Conservation (phyloP, 345 rosid genomes). For the Eucalyptus camaldulensis region DNA sequence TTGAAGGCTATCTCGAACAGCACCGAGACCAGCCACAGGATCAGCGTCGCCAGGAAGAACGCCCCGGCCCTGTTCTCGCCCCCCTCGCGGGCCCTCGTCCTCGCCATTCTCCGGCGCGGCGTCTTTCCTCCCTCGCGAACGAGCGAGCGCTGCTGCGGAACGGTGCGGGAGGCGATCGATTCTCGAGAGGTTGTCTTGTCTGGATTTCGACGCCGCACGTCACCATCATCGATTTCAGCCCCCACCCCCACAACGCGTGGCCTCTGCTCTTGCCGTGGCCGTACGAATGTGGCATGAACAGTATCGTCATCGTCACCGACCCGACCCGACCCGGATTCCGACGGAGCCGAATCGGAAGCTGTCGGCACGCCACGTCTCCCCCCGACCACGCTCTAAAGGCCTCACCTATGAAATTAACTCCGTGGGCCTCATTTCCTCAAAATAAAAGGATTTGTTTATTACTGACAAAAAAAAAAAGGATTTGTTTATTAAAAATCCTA, state of each 20-base stretch:
- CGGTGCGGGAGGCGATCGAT: not conserved
- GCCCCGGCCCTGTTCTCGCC: conserved; percentile 25
- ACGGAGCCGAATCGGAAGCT: not conserved
- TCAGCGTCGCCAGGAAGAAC: conserved; percentile 76
- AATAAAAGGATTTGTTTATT: too few species aligned
- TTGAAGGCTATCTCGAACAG: conserved; percentile 67
- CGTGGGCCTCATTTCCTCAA: not conserved
- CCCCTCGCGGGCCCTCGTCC: not conserved
- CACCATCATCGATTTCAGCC: not conserved
- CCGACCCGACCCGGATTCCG: not conserved
- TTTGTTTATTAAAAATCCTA: too few species aligned
- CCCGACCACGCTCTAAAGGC: not conserved
- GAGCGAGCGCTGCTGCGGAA: not conserved
- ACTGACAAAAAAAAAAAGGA: too few species aligned
- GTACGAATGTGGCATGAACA: not conserved
- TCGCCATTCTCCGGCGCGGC: conserved; percentile 5
- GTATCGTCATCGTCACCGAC: not conserved
- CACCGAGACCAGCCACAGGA: conserved; percentile 74
- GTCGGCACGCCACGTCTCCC: not conserved
- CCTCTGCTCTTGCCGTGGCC: not conserved
- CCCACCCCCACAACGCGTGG: not conserved
- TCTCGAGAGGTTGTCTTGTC: not conserved
- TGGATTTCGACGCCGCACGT: not conserved
- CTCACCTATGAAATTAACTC: not conserved
- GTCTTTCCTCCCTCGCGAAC: not conserved